Conservation (phyloP, 345 rosid species). For the Boechera retrofracta region DNA sequence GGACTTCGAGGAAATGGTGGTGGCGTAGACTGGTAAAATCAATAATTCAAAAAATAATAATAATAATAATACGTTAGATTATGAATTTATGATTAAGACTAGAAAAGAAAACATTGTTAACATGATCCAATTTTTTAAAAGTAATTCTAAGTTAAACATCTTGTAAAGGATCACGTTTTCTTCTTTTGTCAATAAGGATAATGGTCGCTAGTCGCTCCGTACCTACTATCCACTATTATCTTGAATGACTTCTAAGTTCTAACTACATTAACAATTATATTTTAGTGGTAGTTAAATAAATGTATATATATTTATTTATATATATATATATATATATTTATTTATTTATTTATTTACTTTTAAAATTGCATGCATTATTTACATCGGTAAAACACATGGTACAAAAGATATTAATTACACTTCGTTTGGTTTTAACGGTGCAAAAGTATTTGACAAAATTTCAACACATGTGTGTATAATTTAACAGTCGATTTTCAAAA, state of each 20-base stretch:
- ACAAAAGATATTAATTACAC: background rate
- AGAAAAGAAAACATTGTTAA: too few relatives aligned
- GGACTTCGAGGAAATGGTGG: conserved; percentile 18
- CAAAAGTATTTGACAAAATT: background rate
- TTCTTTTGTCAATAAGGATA: background rate
- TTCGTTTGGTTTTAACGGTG: background rate
- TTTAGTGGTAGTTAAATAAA: background rate
- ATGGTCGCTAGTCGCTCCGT: background rate
- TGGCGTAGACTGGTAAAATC: background rate
- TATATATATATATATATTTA: too few relatives aligned
- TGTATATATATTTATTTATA: too few relatives aligned
- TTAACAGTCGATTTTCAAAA: background rate
- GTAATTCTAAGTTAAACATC: background rate
- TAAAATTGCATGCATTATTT: background rate
- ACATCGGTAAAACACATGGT: background rate
- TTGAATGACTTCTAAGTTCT: background rate
- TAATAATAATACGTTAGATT: background rate
- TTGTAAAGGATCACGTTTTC: background rate
- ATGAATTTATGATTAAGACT: too few relatives aligned
- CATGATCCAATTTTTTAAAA: background rate
- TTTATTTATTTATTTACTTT: too few relatives aligned
- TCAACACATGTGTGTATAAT: background rate
- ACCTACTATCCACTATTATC: background rate
- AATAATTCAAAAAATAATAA: background rate
- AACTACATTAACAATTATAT: background rate